Evolutionary conservation across 2,329 filamentous ascomycete species (phyloP).

Genomic region (Ophiostoma sp.): DNA sequence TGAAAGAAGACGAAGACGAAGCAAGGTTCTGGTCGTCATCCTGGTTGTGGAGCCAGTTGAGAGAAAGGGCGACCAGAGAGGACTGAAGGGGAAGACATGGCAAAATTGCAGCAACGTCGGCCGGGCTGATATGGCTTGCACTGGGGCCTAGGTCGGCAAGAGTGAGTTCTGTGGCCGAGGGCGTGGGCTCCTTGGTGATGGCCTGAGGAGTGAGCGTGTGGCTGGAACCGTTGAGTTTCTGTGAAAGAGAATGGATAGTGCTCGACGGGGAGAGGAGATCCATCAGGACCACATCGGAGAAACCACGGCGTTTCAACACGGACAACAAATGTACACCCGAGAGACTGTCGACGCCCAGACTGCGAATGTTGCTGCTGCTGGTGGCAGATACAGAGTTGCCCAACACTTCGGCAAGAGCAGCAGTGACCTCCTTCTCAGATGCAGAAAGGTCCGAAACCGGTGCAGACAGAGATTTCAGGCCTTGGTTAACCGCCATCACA

Average conservation of each 20-base stretch:
- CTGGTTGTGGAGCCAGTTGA: slow-evolving; percentile 24
- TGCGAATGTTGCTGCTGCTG: slow-evolving; percentile 8
- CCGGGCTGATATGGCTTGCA: not conserved
- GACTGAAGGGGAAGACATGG: slow-evolving; percentile 31
- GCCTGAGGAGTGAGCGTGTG: too few relatives aligned
- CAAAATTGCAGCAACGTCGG: slow-evolving; percentile 24
- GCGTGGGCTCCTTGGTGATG: not conserved
- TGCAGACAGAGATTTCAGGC: not conserved
- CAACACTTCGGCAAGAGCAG: slow-evolving; percentile 4
- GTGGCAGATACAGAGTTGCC: not conserved
- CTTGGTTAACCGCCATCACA: not conserved
- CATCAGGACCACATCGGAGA: slow-evolving; percentile 23
- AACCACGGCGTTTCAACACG: slow-evolving; percentile 27
- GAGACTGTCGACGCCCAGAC: slow-evolving; percentile 32
- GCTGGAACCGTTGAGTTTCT: not conserved
- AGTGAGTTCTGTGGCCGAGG: not conserved
- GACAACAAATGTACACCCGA: slow-evolving; percentile 30
- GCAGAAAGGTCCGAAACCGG: not conserved
- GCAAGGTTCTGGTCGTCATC: not conserved
- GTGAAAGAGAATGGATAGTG: not conserved
- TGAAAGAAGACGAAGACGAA: not conserved
- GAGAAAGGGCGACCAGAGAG: slow-evolving; percentile 27
- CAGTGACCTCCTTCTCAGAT: not conserved
- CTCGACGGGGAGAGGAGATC: slow-evolving; percentile 20
- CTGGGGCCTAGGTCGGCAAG: slow-evolving; percentile 23